Percentiles rank a stretch among this genome's conserved stretches.
phyloP scores from a whole-genome alignment of 179 eudicot species.

The Silene coronaria region DNA sequence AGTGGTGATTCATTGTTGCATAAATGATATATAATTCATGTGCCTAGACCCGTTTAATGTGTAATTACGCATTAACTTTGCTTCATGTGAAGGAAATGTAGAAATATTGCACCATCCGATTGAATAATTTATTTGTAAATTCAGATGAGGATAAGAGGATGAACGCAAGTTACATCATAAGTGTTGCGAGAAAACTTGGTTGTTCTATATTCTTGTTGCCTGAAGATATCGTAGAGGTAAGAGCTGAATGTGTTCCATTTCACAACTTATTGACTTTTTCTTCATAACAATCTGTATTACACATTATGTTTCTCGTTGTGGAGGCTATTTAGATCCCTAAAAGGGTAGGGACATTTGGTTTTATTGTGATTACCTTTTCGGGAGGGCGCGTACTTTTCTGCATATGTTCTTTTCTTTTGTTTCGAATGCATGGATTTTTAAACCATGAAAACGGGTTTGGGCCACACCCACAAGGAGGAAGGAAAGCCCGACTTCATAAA shows the following conservation, averaged over 20 bases:
- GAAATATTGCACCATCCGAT: not conserved
- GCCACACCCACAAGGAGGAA: too few species aligned
- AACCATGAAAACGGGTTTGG: too few species aligned
- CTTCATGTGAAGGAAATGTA: not conserved
- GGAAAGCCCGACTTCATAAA: too few species aligned
- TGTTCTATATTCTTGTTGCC: slow-evolving; percentile 80
- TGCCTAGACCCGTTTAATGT: not conserved
- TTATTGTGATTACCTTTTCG: too few species aligned
- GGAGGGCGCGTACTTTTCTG: not conserved
- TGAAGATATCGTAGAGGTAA: slow-evolving; percentile 76
- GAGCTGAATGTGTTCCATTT: not conserved
- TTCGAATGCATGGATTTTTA: too few species aligned
- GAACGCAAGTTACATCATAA: slow-evolving; percentile 77
- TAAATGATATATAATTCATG: too few species aligned
- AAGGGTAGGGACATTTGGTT: not conserved
- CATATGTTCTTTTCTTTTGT: not conserved
- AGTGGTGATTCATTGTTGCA: not conserved
- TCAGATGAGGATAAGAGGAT: slow-evolving; percentile 74
- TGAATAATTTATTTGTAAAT: not conserved
- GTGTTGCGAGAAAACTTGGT: slow-evolving; percentile 82
- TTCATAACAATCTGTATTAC: not conserved
- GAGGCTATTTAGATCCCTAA: not conserved
- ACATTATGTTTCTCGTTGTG: not conserved
- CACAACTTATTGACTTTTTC: not conserved
- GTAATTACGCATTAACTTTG: not conserved